A percentile compares a stretch with the other conserved stretches of the same genome.
Evolutionary conservation across 2,329 filamentous ascomycete genomes (phyloP).

Genomic region (Aspergillus aculeatinus): DNA sequence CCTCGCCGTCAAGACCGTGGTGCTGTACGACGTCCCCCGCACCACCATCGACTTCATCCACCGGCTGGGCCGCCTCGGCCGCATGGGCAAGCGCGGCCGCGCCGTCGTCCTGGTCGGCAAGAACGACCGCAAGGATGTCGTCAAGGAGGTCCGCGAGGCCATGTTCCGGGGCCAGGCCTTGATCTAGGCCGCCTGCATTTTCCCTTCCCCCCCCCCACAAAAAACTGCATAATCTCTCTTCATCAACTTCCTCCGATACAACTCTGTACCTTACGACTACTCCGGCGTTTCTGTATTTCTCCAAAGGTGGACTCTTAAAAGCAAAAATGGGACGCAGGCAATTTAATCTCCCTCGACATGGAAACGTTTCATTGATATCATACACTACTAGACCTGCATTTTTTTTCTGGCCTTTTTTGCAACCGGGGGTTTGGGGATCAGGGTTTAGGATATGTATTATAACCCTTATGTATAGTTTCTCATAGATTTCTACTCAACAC

Average conservation of each 20-base stretch:
- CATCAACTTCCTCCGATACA: not conserved
- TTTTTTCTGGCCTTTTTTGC: too few relatives aligned
- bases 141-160: constrained; percentile 85
- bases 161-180: constrained; percentile 81
- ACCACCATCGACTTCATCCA: constrained; percentile 98
- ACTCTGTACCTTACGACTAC: not conserved
- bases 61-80: constrained; percentile 82
- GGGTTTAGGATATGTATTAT: not conserved
- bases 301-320: too few relatives aligned
- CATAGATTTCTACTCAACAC: not conserved
- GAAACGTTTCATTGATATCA: not conserved
- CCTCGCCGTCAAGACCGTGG: constrained; percentile 82
- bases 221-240: not conserved
- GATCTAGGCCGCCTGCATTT: constrained; percentile 28
- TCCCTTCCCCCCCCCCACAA: too few relatives aligned
- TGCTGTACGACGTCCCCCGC: constrained; percentile 96
- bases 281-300: too few relatives aligned
- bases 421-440: too few relatives aligned
- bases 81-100: constrained; percentile 86
- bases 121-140: constrained; percentile 83
- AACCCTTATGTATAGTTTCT: not conserved
- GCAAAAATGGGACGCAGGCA: too few relatives aligned
- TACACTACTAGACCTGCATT: not conserved
- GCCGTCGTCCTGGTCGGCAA: constrained; percentile 89
- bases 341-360: not conserved